Percentiles rank a stretch among this genome's conserved stretches.
Evolutionary conservation across 495 filamentous ascomycete genomes (phyloP).

Genomic region (Hyaloscypha variabilis): DNA sequence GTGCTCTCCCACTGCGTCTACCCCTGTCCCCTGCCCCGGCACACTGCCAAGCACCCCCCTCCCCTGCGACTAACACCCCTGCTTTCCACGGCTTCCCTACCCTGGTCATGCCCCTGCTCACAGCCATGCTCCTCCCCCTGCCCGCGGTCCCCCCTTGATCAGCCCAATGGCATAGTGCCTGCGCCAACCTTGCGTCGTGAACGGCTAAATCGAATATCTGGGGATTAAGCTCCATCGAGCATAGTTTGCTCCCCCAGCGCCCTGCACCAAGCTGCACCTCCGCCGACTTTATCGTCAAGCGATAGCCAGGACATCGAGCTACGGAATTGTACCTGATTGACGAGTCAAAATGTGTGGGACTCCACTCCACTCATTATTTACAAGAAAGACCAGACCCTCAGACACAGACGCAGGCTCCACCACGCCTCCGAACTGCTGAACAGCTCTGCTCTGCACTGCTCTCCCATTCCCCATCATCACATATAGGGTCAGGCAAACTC

Average conservation of each 20-base stretch:
- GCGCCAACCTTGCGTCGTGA: slow-evolving; percentile 23
- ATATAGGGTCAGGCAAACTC: slow-evolving; percentile 1
- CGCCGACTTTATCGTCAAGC: slow-evolving; percentile 16
- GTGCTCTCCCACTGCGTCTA: neutral
- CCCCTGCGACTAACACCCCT: too few species aligned
- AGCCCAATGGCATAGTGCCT: slow-evolving; percentile 19
- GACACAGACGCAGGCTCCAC: slow-evolving; percentile 11
- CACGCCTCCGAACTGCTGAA: slow-evolving; percentile 4
- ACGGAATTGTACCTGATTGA: slow-evolving; percentile 23
- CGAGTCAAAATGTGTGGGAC: slow-evolving; percentile 21
- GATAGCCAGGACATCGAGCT: slow-evolving; percentile 8
- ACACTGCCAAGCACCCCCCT: too few species aligned
- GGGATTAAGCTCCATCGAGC: slow-evolving; percentile 17
- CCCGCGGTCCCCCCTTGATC: neutral
- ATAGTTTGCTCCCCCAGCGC: slow-evolving; percentile 4
- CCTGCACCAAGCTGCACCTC: neutral
- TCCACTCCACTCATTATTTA: slow-evolving; percentile 12
- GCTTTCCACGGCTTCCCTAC: neutral
- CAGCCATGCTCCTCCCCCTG: neutral
- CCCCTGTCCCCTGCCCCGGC: neutral
- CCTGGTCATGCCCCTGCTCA: neutral
- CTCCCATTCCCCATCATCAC: neutral
- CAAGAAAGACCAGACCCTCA: slow-evolving; percentile 16
- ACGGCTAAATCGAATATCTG: slow-evolving; percentile 25
- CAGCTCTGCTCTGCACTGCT: neutral